Conservation (phyloP, 768 basidiomycete species). For the Stropharia rugosoannulata region DNA sequence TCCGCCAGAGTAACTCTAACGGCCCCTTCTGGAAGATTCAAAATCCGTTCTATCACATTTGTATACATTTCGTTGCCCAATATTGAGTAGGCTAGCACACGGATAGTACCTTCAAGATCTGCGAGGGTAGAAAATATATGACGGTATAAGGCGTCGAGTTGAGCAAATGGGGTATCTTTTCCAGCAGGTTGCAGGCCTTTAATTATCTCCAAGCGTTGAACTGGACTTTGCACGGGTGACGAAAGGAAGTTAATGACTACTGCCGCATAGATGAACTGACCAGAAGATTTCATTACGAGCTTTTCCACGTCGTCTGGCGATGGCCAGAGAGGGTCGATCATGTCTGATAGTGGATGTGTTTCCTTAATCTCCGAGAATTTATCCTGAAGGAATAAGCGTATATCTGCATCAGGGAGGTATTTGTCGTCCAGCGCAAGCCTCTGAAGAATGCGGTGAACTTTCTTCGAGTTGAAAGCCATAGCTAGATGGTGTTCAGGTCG, state of each 20-base stretch:
- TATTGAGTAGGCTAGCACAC: background rate
- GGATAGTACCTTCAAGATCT: background rate
- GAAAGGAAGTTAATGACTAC: conserved; percentile 10
- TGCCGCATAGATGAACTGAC: conserved; percentile 16
- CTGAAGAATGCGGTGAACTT: background rate
- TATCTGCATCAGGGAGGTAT: conserved; percentile 5
- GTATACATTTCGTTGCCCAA: background rate
- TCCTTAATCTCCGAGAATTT: conserved; percentile 1
- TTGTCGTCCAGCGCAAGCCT: background rate
- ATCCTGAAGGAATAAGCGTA: background rate
- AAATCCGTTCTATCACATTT: background rate
- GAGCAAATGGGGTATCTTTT: background rate
- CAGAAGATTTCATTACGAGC: conserved; percentile 8
- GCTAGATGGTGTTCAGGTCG: conserved; percentile 9
- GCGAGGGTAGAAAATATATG: background rate
- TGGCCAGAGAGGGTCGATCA: conserved; percentile 1
- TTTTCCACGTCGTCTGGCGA: background rate
- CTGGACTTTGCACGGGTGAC: conserved; percentile 1
- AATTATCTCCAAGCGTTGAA: conserved; percentile 1
- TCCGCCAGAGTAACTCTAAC: background rate
- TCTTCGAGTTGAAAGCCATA: background rate
- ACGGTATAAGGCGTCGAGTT: conserved; percentile 10
- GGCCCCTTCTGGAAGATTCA: background rate
- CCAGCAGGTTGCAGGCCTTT: background rate
- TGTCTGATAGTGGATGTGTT: conserved; percentile 1